Conservation (phyloP, 2,329 filamentous ascomycete species). For the Xylaria multiplex region DNA sequence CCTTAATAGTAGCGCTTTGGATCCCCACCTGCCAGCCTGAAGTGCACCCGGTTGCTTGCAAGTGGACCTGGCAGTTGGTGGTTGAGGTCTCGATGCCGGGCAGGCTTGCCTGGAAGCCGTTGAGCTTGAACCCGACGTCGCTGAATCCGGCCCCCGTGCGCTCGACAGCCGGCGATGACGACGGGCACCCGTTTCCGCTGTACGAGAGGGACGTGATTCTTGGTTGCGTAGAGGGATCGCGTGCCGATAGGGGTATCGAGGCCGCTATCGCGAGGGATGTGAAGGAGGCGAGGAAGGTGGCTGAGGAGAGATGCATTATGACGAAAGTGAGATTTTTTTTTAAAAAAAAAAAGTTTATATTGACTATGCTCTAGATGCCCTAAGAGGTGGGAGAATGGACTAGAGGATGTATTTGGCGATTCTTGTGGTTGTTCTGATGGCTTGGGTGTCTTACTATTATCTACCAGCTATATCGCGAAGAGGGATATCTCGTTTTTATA, state of each 20-base stretch:
- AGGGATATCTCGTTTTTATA: conserved; percentile 33
- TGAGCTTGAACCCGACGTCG: conserved; percentile 47
- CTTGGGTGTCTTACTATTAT: conserved; percentile 15
- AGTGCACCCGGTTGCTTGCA: conserved; percentile 46
- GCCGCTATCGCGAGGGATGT: conserved; percentile 37
- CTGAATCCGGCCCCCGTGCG: conserved; percentile 46
- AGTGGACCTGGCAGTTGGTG: conserved; percentile 53
- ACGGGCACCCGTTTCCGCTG: conserved; percentile 53
- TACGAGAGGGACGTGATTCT: conserved; percentile 50
- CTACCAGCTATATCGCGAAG: conserved; percentile 23
- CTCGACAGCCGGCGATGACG: conserved; percentile 48
- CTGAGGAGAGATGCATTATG: conserved; percentile 38
- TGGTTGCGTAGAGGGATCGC: conserved; percentile 44
- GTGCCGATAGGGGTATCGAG: conserved; percentile 32
- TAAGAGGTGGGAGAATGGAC: not conserved
- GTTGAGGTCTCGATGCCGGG: conserved; percentile 43
- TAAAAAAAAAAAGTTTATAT: not conserved
- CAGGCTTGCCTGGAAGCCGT: conserved; percentile 43
- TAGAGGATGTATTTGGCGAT: conserved; percentile 3
- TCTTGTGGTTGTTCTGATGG: conserved; percentile 7
- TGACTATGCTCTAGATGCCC: conserved; percentile 3
- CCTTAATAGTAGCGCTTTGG: conserved; percentile 48
- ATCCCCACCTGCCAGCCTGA: conserved; percentile 55
- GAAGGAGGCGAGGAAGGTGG: conserved; percentile 34
- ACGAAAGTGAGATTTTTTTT: not conserved